Conservation (phyloP, 2,329 filamentous ascomycete genomes). For the Fusarium sp. region DNA sequence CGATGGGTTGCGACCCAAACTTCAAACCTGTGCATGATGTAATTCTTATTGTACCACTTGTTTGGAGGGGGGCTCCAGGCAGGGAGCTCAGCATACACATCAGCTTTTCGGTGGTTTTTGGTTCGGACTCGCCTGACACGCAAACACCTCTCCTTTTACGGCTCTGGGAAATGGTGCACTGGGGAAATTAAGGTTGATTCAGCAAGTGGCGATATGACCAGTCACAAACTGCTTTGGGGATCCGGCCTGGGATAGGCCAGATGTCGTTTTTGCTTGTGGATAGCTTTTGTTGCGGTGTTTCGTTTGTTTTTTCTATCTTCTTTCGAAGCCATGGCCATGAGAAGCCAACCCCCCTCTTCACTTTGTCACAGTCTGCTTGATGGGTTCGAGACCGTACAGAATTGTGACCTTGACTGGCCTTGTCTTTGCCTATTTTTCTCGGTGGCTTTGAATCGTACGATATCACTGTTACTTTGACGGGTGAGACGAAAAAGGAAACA, state of each 20-base stretch:
- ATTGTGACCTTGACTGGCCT: conserved; percentile 32
- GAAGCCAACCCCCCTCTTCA: conserved; percentile 33
- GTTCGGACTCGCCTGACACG: conserved; percentile 40
- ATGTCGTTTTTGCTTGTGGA: conserved; percentile 44
- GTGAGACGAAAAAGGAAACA: conserved; percentile 9
- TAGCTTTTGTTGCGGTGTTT: conserved; percentile 38
- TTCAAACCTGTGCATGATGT: conserved; percentile 52
- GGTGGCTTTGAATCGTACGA: conserved; percentile 24
- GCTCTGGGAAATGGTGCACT: conserved; percentile 42
- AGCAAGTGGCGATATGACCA: conserved; percentile 46
- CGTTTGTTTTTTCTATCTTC: conserved; percentile 31
- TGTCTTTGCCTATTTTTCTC: conserved; percentile 21
- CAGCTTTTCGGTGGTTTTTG: conserved; percentile 39
- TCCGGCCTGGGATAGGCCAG: conserved; percentile 40
- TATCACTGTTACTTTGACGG: conserved; percentile 20
- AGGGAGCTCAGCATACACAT: conserved; percentile 31
- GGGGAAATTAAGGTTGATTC: conserved; percentile 45
- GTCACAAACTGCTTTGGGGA: conserved; percentile 45
- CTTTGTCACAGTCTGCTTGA: conserved; percentile 35
- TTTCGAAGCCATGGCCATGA: conserved; percentile 40
- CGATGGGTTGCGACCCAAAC: conserved; percentile 50
- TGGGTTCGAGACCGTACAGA: conserved; percentile 39
- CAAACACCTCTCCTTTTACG: conserved; percentile 37
- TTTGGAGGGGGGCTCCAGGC: conserved; percentile 30
- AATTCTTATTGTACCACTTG: conserved; percentile 36